Evolutionary conservation across 2,329 filamentous ascomycete genomes (phyloP).

Genomic region (Aspergillus hiratsukae): DNA sequence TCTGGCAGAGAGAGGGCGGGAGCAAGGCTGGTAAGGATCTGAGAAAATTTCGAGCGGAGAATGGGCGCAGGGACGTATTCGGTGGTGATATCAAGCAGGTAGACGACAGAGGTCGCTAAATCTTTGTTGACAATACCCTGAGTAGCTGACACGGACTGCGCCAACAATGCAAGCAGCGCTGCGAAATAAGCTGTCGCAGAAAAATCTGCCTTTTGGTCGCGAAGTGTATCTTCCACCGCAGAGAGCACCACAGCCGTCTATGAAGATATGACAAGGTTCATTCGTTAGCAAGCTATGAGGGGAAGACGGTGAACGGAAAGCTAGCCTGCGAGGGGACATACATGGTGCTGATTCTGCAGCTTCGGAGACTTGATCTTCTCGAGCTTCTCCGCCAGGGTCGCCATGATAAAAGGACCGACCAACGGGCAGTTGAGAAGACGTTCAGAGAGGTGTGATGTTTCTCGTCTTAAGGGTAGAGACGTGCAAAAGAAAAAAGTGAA

Average conservation of each 20-base stretch:
- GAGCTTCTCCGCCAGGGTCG: constrained; percentile 80
- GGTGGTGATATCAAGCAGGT: constrained; percentile 89
- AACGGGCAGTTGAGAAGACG: constrained; percentile 22
- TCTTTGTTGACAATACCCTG: constrained; percentile 72
- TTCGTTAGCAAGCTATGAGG: constrained; percentile 5
- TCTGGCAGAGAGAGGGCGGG: constrained; percentile 75
- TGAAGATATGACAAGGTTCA: constrained; percentile 3
- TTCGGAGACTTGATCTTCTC: constrained; percentile 97
- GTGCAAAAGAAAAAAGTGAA: constrained; percentile 20
- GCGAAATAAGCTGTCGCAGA: constrained; percentile 93
- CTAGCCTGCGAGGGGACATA: constrained; percentile 39
- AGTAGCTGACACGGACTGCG: constrained; percentile 63
- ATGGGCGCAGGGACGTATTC: constrained; percentile 79
- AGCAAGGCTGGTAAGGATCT: constrained; percentile 82
- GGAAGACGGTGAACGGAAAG: constrained; percentile 10
- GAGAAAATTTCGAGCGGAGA: constrained; percentile 88
- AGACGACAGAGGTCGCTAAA: constrained; percentile 79
- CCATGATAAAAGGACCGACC: constrained; percentile 39
- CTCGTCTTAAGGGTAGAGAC: constrained; percentile 18
- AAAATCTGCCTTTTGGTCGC: constrained; percentile 76
- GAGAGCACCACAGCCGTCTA: constrained; percentile 68
- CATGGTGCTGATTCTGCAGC: constrained; percentile 91
- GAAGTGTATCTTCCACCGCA: constrained; percentile 88
- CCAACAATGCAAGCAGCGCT: constrained; percentile 82
- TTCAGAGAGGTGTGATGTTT: constrained; percentile 7